These are phyloP conservation scores for Euphorbia lathyris DNA, from an alignment of 345 rosid species.

Conservation along the genomic window DNA sequence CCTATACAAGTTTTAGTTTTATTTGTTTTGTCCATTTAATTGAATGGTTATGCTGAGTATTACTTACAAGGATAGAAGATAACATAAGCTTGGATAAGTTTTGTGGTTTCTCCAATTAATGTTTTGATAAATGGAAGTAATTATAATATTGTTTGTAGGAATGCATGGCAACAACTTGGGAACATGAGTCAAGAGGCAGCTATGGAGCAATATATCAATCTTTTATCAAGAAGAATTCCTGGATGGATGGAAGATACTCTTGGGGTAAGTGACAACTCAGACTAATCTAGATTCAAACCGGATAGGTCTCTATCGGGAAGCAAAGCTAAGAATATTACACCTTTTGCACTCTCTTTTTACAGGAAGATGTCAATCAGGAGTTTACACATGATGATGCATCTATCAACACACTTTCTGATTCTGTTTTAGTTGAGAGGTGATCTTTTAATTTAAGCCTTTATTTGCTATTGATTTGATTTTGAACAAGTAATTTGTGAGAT, in stretches of 20 bases:
- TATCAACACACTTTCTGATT: constrained; percentile 19
- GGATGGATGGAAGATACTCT: constrained; percentile 23
- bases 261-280: constrained; percentile 20
- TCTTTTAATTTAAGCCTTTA: neutral
- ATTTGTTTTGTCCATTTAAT: too few species aligned
- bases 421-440: constrained; percentile 25
- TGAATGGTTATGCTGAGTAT: too few species aligned
- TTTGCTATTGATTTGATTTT: neutral
- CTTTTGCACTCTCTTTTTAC: constrained; percentile 9
- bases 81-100: too few species aligned
- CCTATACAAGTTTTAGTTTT: too few species aligned
- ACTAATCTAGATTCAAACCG: too few species aligned
- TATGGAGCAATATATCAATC: constrained; percentile 46
- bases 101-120: neutral
- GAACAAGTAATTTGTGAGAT: neutral
- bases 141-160: constrained; percentile 23
- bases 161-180: constrained; percentile 50
- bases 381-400: constrained; percentile 13
- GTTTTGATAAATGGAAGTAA: constrained; percentile 5
- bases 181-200: constrained; percentile 45
- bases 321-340: neutral
- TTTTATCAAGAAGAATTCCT: constrained; percentile 39
- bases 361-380: constrained; percentile 16
- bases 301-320: too few species aligned
- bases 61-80: too few species aligned